Conservation (phyloP, 2,329 filamentous ascomycete genomes). For the Stemphylium lycopersici region DNA sequence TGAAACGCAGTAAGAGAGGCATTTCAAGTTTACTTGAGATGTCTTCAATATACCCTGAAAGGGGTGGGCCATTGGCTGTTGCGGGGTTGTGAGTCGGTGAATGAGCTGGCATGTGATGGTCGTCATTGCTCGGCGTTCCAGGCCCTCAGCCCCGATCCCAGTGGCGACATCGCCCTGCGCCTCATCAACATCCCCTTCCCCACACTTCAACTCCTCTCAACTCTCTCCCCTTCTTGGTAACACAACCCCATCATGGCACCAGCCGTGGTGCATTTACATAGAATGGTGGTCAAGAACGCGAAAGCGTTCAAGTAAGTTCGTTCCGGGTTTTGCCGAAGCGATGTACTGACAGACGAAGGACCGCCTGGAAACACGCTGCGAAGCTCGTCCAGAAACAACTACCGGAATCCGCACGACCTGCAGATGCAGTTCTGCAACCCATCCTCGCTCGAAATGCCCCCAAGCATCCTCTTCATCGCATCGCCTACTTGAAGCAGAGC, state of each 20-base stretch:
- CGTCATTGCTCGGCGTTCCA: conserved; percentile 23
- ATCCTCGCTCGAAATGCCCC: conserved; percentile 63
- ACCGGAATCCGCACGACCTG: conserved; percentile 50
- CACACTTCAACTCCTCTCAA: conserved; percentile 20
- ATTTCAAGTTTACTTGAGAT: no score
- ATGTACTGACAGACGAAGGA: conserved; percentile 43
- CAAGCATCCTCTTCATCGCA: conserved; percentile 65
- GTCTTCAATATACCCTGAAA: background rate
- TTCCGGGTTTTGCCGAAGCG: background rate
- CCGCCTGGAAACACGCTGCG: conserved; percentile 56
- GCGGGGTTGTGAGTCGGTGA: background rate
- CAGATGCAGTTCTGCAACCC: conserved; percentile 62
- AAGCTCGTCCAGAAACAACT: conserved; percentile 55
- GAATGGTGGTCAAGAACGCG: conserved; percentile 50
- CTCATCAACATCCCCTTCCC: conserved; percentile 29
- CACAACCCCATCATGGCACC: conserved; percentile 45
- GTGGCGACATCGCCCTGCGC: conserved; percentile 27
- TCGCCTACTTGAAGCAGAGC: conserved; percentile 67
- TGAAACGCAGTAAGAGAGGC: background rate
- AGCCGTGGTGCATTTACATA: conserved; percentile 47
- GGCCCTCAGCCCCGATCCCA: conserved; percentile 13
- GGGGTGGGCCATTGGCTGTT: background rate
- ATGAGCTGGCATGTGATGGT: conserved; percentile 21
- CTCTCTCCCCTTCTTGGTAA: conserved; percentile 23
- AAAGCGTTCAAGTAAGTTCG: conserved; percentile 49